Evolutionary conservation across 2,329 filamentous ascomycete species (phyloP).

Genomic region (Diaporthe aspalathi): DNA sequence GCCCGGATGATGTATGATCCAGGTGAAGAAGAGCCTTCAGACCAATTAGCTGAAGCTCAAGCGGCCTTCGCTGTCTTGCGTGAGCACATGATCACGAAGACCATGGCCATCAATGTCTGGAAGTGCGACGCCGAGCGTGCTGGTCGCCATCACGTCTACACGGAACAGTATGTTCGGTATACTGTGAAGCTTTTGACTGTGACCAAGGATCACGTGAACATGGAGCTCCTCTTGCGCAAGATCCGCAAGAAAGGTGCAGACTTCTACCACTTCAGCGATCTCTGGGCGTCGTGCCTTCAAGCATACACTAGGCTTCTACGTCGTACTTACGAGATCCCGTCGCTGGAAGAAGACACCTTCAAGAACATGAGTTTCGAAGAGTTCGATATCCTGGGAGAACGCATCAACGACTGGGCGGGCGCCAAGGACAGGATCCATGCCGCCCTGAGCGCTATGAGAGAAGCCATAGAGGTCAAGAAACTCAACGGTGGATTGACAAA

Average conservation of each 20-base stretch:
- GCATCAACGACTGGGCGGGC: slow-evolving; percentile 66
- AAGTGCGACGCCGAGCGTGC: slow-evolving; percentile 87
- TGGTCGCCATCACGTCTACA: slow-evolving; percentile 92
- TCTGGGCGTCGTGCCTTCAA: slow-evolving; percentile 68
- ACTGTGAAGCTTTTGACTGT: slow-evolving; percentile 81
- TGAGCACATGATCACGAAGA: slow-evolving; percentile 86
- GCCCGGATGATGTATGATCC: slow-evolving; percentile 66
- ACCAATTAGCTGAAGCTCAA: slow-evolving; percentile 74
- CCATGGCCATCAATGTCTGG: slow-evolving; percentile 95
- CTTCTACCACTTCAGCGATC: slow-evolving; percentile 71
- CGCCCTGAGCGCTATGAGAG: slow-evolving; percentile 66
- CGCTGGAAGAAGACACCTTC: slow-evolving; percentile 64
- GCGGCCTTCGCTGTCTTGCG: slow-evolving; percentile 83
- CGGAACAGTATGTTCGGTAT: slow-evolving; percentile 85
- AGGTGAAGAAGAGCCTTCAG: slow-evolving; percentile 46
- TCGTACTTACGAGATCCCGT: slow-evolving; percentile 58
- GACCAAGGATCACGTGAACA: slow-evolving; percentile 77
- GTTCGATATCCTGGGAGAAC: slow-evolving; percentile 67
- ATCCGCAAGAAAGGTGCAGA: slow-evolving; percentile 86
- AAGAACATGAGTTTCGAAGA: slow-evolving; percentile 66
- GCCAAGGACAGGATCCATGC: slow-evolving; percentile 52
- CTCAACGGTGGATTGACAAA: slow-evolving; percentile 92
- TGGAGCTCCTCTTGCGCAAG: slow-evolving; percentile 82
- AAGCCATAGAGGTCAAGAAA: slow-evolving; percentile 70
- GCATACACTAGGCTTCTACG: slow-evolving; percentile 66